A percentile compares a stretch with the other conserved stretches of the same genome.
Conservation (phyloP, 192 early-diverging fungal species). For the Spizellomyces sp. region DNA sequence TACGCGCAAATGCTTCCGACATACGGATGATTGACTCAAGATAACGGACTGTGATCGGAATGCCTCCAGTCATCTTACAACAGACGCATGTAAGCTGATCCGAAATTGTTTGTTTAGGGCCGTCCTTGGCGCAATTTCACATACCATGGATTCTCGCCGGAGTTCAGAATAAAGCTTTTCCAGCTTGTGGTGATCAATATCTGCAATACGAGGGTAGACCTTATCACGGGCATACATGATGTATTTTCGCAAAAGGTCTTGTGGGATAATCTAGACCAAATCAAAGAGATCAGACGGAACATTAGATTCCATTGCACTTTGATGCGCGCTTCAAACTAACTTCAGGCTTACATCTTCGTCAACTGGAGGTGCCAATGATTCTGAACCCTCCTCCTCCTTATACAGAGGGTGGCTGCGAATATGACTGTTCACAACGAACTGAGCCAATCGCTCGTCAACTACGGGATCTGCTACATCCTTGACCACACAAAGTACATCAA, state of each 20-base stretch:
- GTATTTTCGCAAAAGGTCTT: conserved; percentile 78
- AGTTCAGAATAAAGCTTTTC: conserved; percentile 89
- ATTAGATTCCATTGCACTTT: conserved; percentile 3
- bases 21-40: conserved; percentile 81
- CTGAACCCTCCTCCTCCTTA: conserved; percentile 43
- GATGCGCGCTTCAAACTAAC: background rate
- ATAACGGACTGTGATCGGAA: conserved; percentile 83
- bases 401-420: conserved; percentile 84
- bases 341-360: conserved; percentile 62
- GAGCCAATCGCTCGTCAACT: conserved; percentile 86
- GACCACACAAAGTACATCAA: conserved; percentile 96
- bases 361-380: conserved; percentile 33
- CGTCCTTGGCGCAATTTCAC: background rate
- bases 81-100: background rate
- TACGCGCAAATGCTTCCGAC: conserved; percentile 88
- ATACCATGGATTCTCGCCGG: conserved; percentile 77
- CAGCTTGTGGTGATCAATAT: conserved; percentile 88
- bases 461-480: conserved; percentile 90
- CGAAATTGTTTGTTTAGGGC: too few species aligned
- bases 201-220: conserved; percentile 74
- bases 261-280: conserved; percentile 67
- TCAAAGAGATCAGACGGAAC: conserved; percentile 15
- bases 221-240: conserved; percentile 84
- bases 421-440: conserved; percentile 93
- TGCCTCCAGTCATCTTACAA: conserved; percentile 54